Evolutionary conservation across 2,329 filamentous ascomycete species (phyloP).

Genomic region (Aspergillus tanneri): DNA sequence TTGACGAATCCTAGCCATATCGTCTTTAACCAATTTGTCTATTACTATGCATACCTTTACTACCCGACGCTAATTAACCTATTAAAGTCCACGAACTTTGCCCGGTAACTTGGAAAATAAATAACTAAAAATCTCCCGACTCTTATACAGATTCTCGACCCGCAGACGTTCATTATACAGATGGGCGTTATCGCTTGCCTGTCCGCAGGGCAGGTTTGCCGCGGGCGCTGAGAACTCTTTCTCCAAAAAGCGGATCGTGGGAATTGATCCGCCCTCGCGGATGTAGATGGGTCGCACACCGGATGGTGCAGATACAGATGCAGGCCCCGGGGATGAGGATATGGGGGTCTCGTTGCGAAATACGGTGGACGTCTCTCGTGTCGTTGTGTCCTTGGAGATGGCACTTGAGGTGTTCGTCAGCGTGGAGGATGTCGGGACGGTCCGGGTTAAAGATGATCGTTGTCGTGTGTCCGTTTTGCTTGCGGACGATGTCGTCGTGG

Average conservation of each 20-base stretch:
- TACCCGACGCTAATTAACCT: no score
- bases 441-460: slow-evolving; percentile 25
- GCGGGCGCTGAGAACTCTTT: slow-evolving; percentile 91
- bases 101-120: slow-evolving; percentile 70
- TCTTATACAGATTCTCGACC: slow-evolving; percentile 83
- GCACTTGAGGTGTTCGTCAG: slow-evolving; percentile 30
- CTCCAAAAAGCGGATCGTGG: slow-evolving; percentile 88
- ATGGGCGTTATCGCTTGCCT: slow-evolving; percentile 91
- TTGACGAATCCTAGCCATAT: no score
- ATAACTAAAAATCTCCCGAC: slow-evolving; percentile 82
- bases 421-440: slow-evolving; percentile 42
- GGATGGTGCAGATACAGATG: neutral
- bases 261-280: slow-evolving; percentile 91
- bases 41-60: no score
- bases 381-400: slow-evolving; percentile 1
- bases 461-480: slow-evolving; percentile 29
- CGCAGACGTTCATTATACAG: slow-evolving; percentile 92
- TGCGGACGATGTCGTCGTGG: slow-evolving; percentile 36
- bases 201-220: slow-evolving; percentile 89
- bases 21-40: no score
- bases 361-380: slow-evolving; percentile 1
- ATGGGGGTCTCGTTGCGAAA: slow-evolving; percentile 1
- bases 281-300: slow-evolving; percentile 72
- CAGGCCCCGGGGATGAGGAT: slow-evolving; percentile 2
- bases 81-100: slow-evolving; percentile 17